Conservation (phyloP, 345 rosid genomes). For the Populus simonii region DNA sequence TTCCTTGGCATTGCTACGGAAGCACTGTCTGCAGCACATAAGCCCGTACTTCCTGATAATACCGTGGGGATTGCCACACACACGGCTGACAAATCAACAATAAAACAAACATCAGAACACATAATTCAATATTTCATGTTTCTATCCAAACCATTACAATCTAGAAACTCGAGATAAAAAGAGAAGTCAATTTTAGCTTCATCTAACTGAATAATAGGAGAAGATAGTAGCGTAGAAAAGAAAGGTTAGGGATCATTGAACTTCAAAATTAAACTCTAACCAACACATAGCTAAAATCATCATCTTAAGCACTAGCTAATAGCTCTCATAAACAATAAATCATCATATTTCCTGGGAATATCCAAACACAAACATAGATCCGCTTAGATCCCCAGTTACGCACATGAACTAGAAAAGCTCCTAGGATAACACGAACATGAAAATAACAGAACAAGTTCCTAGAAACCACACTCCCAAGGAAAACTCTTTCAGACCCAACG, state of each 20-base stretch:
- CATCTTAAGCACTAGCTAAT: neutral
- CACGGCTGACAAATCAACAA: constrained; percentile 21
- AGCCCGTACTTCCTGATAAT: constrained; percentile 38
- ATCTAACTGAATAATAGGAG: no score
- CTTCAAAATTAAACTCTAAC: neutral
- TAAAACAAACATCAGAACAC: neutral
- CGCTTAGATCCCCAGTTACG: neutral
- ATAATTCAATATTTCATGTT: neutral
- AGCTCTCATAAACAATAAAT: neutral
- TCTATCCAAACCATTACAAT: neutral
- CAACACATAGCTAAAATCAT: neutral
- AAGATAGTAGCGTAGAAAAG: no score
- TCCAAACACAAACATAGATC: neutral
- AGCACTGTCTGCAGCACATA: constrained; percentile 42
- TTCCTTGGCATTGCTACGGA: constrained; percentile 39
- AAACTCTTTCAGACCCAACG: neutral
- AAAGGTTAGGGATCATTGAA: neutral
- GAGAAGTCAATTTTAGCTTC: neutral
- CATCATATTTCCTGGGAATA: neutral
- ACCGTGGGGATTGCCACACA: constrained; percentile 37
- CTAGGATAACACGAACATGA: neutral
- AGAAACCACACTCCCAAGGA: neutral
- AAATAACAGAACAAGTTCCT: neutral
- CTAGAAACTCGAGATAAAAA: neutral
- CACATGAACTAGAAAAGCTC: no score